Evolutionary conservation across 2,329 filamentous ascomycete genomes (phyloP).

Genomic region (Lachnellula arida): DNA sequence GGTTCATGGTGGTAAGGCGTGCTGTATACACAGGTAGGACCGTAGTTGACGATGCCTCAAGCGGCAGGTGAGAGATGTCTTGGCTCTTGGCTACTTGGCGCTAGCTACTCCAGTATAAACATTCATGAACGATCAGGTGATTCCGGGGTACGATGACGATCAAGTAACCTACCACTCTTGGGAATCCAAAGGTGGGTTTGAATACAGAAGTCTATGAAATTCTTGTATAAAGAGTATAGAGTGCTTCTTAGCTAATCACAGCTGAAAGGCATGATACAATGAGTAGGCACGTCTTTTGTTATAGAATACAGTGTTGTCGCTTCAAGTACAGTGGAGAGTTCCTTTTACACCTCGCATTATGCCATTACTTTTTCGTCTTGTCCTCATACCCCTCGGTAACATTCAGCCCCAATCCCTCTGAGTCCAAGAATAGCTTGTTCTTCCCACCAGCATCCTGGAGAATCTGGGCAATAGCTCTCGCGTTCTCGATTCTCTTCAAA

Average conservation of each 20-base stretch:
- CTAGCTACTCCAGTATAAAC: no score
- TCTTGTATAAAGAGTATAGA: no score
- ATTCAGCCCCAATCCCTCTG: slow-evolving; percentile 86
- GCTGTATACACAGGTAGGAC: neutral
- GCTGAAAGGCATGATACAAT: neutral
- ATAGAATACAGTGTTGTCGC: slow-evolving; percentile 29
- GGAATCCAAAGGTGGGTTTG: neutral
- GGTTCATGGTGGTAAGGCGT: neutral
- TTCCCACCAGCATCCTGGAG: slow-evolving; percentile 79
- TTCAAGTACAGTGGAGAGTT: slow-evolving; percentile 46
- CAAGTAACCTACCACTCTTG: neutral
- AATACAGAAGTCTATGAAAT: no score
- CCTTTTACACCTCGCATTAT: slow-evolving; percentile 19
- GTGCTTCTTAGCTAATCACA: neutral
- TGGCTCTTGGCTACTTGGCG: slow-evolving; percentile 1
- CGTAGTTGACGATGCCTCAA: neutral
- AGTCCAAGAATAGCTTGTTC: slow-evolving; percentile 93
- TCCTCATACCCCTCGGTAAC: slow-evolving; percentile 54
- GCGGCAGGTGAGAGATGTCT: slow-evolving; percentile 1
- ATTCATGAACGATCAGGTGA: no score
- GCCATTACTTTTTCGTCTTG: slow-evolving; percentile 43
- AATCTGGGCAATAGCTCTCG: slow-evolving; percentile 79
- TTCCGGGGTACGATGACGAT: no score
- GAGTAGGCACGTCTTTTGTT: slow-evolving; percentile 7
- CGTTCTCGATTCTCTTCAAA: slow-evolving; percentile 97